Conservation (phyloP, 495 filamentous ascomycete species). For the Podospora anserina region DNA sequence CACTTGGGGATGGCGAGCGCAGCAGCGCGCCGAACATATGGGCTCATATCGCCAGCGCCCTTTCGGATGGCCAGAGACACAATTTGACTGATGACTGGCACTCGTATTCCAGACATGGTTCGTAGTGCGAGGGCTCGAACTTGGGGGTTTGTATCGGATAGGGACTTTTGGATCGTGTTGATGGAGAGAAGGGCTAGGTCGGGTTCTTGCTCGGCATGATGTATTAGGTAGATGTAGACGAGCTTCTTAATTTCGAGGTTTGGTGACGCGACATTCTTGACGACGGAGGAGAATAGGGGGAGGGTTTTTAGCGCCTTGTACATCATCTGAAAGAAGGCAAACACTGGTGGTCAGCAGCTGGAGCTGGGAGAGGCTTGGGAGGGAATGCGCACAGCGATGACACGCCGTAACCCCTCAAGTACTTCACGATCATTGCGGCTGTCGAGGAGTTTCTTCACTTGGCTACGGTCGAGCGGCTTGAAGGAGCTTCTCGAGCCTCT, state of each 20-base stretch:
- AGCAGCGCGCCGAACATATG: constrained; percentile 87
- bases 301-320: constrained; percentile 80
- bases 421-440: constrained; percentile 92
- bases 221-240: constrained; percentile 94
- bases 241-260: constrained; percentile 94
- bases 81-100: constrained; percentile 98
- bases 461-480: constrained; percentile 51
- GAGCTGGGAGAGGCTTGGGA: not conserved
- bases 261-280: constrained; percentile 92
- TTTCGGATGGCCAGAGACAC: constrained; percentile 94
- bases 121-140: constrained; percentile 86
- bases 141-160: constrained; percentile 87
- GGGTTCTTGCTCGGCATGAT: constrained; percentile 91
- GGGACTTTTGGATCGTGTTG: constrained; percentile 96
- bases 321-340: constrained; percentile 66
- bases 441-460: constrained; percentile 92
- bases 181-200: constrained; percentile 94
- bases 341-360: constrained; percentile 22
- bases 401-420: constrained; percentile 82
- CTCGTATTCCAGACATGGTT: constrained; percentile 92
- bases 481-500: constrained; percentile 50
- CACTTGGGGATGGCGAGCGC: constrained; percentile 97
- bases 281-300: constrained; percentile 86
- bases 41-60: constrained; percentile 88
- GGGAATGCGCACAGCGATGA: constrained; percentile 69